Percentiles rank a stretch among this genome's conserved stretches.
phyloP scores from a whole-genome alignment of 2,329 filamentous ascomycete genomes.

The Neofusicoccum sp. region DNA sequence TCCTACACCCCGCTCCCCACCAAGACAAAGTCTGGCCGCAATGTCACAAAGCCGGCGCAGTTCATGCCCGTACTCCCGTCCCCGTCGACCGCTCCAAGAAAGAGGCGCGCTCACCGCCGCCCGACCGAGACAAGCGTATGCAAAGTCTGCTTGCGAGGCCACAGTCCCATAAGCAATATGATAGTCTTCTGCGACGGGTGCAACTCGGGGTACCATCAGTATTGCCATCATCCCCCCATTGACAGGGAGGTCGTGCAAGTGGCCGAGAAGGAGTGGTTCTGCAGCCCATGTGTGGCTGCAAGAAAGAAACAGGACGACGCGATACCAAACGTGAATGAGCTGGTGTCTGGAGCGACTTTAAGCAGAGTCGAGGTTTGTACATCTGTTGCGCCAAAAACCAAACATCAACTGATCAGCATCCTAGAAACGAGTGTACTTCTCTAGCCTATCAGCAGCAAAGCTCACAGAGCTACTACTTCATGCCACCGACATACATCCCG shows the following conservation, averaged over 20 bases:
- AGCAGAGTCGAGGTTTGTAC: slow-evolving; percentile 42
- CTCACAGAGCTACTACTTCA: slow-evolving; percentile 65
- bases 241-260: slow-evolving; percentile 66
- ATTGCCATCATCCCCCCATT: slow-evolving; percentile 75
- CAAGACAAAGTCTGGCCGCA: slow-evolving; percentile 73
- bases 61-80: slow-evolving; percentile 58
- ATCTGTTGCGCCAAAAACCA: background rate
- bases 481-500: slow-evolving; percentile 60
- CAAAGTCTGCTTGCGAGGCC: slow-evolving; percentile 68
- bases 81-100: slow-evolving; percentile 49
- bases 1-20: slow-evolving; percentile 58
- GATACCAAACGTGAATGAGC: slow-evolving; percentile 41
- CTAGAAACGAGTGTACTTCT: slow-evolving; percentile 64
- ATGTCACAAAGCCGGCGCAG: slow-evolving; percentile 64
- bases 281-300: slow-evolving; percentile 54
- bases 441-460: slow-evolving; percentile 57
- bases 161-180: slow-evolving; percentile 70
- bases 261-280: slow-evolving; percentile 69
- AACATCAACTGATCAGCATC: slow-evolving; percentile 26
- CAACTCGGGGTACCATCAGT: slow-evolving; percentile 76
- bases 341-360: slow-evolving; percentile 40
- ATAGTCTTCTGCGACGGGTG: slow-evolving; percentile 87
- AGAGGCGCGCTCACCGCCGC: slow-evolving; percentile 35
- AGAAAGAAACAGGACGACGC: slow-evolving; percentile 31
- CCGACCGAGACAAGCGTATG: slow-evolving; percentile 56